Evolutionary conservation across 2,329 filamentous ascomycete genomes (phyloP).

Genomic region (Xylariales sp.): DNA sequence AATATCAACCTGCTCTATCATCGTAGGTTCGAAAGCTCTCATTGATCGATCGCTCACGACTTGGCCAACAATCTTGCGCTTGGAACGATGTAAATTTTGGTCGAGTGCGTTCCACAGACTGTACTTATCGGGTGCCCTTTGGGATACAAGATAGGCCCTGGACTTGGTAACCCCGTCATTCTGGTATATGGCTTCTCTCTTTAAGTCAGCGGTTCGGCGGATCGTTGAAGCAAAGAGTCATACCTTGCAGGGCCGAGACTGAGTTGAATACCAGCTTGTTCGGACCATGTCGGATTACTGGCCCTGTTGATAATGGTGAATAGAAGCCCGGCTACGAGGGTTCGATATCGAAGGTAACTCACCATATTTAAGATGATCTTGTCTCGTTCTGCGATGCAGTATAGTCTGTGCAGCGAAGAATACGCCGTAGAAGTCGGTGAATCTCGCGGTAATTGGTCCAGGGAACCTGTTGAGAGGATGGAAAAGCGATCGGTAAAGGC

Average conservation of each 20-base stretch:
- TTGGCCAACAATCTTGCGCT: slow-evolving; percentile 34
- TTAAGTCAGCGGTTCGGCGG: neutral
- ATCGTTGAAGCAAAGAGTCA: neutral
- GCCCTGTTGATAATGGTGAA: slow-evolving; percentile 12
- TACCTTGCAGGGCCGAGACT: slow-evolving; percentile 31
- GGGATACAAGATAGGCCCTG: slow-evolving; percentile 20
- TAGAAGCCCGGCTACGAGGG: neutral
- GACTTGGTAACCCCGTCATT: slow-evolving; percentile 37
- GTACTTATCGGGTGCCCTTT: slow-evolving; percentile 2
- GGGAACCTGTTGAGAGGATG: slow-evolving; percentile 4
- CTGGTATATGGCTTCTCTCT: slow-evolving; percentile 34
- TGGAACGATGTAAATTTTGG: slow-evolving; percentile 30
- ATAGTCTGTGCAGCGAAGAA: neutral
- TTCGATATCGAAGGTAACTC: neutral
- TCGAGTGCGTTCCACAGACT: slow-evolving; percentile 32
- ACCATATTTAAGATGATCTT: slow-evolving; percentile 12
- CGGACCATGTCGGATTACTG: slow-evolving; percentile 34
- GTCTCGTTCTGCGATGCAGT: slow-evolving; percentile 17
- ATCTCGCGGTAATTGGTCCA: neutral
- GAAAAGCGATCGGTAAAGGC: neutral
- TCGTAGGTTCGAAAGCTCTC: slow-evolving; percentile 35
- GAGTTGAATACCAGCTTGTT: slow-evolving; percentile 41
- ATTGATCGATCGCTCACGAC: slow-evolving; percentile 31
- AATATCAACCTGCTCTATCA: slow-evolving; percentile 35
- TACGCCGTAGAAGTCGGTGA: slow-evolving; percentile 8